Evolutionary conservation across 148 eudicot species (phyloP), one percentile per base, ranked within the genome.

Genomic region (Chenopodium quinoa): DNA sequence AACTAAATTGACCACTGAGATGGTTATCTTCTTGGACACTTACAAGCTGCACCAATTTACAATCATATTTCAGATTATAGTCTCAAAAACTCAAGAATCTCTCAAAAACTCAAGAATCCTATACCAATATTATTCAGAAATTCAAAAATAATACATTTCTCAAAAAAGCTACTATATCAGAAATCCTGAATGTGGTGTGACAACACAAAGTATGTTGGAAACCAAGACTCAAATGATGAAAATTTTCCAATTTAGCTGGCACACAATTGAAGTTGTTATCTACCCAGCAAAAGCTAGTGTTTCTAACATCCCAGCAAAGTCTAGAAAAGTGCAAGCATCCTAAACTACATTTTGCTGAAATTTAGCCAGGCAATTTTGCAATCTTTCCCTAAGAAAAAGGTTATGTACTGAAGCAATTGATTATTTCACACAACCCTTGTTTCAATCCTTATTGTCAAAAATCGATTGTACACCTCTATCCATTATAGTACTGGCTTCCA

Each of bases 41-140:
- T 23, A 70, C 56, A 58, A 60, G 50, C 82, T 79, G 86, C 82
- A 75, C 65, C 69, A 58, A 29, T n/a, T 19, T 13, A 63, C 2
- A 29, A 40, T 63, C 50, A 71, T 60, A 44, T 10, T 84, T 84
- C 73, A 80, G 77, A 47, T 73, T 31, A 82, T 23, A 64, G 12
- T 50, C 19, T 14, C 17, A 83, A 7, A 40, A 67, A 70, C 22
- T n/a, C 20, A 7, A n/a, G 40, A 52, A 75, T 75, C 71, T 50
- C 19, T 14, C 17, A 83, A 7, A 40, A 67, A 70, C 22, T n/a
- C 20, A 7, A n/a, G 40, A 52, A 75, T 75, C 71, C 56, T 22
- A 44, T 31, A 7, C 14, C 10, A 13, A 5, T 19, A 13, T 23
- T 34, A 64, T 62, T 56, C 32, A 19, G 8, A 75, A 32, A 31